These are phyloP conservation scores for Thermoascus crustaceus DNA, from an alignment of 2,329 filamentous ascomycete species.

Conservation along the genomic window DNA sequence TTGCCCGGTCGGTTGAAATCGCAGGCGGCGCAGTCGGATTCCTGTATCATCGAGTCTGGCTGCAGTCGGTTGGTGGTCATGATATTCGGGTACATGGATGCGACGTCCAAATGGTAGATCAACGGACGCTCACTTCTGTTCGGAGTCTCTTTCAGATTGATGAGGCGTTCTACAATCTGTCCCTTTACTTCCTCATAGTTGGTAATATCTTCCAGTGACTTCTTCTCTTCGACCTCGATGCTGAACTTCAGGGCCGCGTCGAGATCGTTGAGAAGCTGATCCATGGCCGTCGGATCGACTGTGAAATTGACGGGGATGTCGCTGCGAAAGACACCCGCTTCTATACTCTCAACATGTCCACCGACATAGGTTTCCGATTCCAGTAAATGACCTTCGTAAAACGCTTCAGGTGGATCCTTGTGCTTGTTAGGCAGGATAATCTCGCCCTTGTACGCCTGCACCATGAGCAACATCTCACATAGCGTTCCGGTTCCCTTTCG, in stretches of 20 bases:
- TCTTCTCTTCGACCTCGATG: constrained; percentile 75
- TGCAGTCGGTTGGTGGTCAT: constrained; percentile 99
- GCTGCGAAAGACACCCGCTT: constrained; percentile 90
- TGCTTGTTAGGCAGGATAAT: constrained; percentile 97
- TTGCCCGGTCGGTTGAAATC: constrained; percentile 98
- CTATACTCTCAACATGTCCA: constrained; percentile 97
- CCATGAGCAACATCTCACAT: constrained; percentile 99
- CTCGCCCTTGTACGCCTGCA: constrained; percentile 84
- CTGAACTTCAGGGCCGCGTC: constrained; percentile 86
- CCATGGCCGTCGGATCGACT: constrained; percentile 79
- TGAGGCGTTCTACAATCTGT: constrained; percentile 66
- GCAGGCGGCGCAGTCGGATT: constrained; percentile 92
- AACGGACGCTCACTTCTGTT: constrained; percentile 77
- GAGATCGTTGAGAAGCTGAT: constrained; percentile 77
- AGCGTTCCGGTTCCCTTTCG: constrained; percentile 95
- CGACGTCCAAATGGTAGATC: constrained; percentile 97
- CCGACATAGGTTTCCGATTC: constrained; percentile 98
- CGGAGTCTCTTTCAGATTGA: constrained; percentile 68
- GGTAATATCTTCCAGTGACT: constrained; percentile 66
- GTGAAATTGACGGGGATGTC: constrained; percentile 94
- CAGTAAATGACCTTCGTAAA: constrained; percentile 92
- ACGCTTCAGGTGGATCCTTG: constrained; percentile 78
- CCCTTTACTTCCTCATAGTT: constrained; percentile 80
- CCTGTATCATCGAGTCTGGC: constrained; percentile 97
- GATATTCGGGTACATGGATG: constrained; percentile 99